Evolutionary conservation across 208 protist species (phyloP), one percentile per base, ranked within the genome.

Genomic region (Leishmania aethiopica): DNA sequence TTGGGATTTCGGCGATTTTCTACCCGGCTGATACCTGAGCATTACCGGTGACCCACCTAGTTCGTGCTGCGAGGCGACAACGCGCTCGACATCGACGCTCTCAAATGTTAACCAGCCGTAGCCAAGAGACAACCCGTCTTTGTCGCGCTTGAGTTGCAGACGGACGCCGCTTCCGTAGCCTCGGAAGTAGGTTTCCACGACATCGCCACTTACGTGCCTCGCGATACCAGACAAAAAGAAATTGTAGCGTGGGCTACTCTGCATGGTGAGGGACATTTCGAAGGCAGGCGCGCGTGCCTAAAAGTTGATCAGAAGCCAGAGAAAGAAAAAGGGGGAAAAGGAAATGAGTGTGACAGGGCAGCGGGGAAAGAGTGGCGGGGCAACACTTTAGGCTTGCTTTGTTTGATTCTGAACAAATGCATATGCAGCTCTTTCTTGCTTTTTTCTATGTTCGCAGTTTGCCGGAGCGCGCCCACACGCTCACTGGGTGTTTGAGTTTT

Each of bases 201-300:
- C 86, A 42, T 89, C 77, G 17, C 81, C 67, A 42, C 73, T 85
- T 47, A 94, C 80, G n/a, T 81, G 78, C 35, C 92, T 86, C 10
- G 79, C 71, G 42, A 96, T 75, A 3, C 90, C 90, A n/a, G 87
- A 84, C 79, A 96, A 32, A 82, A 94, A 95, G 75, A 88, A 94
- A 35, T 64, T 77, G 17, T 51, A 51, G 13, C 32, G 22, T 66
- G 42, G 5, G 32, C 74, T 77, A 5, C 40, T n/a, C 6, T 77
- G 47, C 78, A 77, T 82, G 15, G 57, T 72, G 5, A 35, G 37
- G 8, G 40, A 53, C 8, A 60, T 32, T 60, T 1, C 25, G n/a
- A 69, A 70, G 3, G 19, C 4, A 80, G 7, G 45, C 13, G 15
- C 10, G 22, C 13, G 72, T 45, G 49, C 47, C 72, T 10, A n/a